Conservation (phyloP, 225 moss, liverwort and hornwort genomes). For the Physcomitrellopsis africana region DNA sequence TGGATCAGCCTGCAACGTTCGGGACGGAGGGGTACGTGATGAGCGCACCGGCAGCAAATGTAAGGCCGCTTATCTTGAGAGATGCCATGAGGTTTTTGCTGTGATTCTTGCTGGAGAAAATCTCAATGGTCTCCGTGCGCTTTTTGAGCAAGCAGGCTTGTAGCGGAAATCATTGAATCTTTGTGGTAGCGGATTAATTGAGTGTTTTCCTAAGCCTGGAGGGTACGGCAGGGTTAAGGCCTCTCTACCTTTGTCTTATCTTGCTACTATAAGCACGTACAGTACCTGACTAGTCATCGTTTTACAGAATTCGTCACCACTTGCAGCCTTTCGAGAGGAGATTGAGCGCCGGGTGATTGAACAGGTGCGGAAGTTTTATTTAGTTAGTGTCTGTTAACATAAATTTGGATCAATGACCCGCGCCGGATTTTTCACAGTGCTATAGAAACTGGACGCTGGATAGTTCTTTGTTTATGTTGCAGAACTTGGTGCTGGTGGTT, state of each 20-base stretch:
- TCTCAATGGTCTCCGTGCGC: too few species aligned
- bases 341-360: slow-evolving; percentile 83
- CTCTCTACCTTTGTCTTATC: not conserved
- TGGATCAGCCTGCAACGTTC: slow-evolving; percentile 18
- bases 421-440: not conserved
- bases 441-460: not conserved
- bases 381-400: not conserved
- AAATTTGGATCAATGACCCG: not conserved
- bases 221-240: not conserved
- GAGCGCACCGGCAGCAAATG: slow-evolving; percentile 62
- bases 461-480: not conserved
- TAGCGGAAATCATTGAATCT: not conserved
- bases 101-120: too few species aligned
- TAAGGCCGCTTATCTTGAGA: slow-evolving; percentile 30
- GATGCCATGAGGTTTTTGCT: too few species aligned
- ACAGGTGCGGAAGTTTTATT: slow-evolving; percentile 50
- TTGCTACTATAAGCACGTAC: not conserved
- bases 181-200: not conserved
- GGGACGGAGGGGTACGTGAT: slow-evolving; percentile 53
- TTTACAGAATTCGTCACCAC: slow-evolving; percentile 70
- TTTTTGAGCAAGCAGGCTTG: too few species aligned
- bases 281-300: slow-evolving; percentile 13
- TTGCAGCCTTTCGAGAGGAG: slow-evolving; percentile 76
- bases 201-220: not conserved
- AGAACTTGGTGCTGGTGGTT: not conserved